Conservation (phyloP, 2,329 filamentous ascomycete species). For the Pyrenochaeta sp. region DNA sequence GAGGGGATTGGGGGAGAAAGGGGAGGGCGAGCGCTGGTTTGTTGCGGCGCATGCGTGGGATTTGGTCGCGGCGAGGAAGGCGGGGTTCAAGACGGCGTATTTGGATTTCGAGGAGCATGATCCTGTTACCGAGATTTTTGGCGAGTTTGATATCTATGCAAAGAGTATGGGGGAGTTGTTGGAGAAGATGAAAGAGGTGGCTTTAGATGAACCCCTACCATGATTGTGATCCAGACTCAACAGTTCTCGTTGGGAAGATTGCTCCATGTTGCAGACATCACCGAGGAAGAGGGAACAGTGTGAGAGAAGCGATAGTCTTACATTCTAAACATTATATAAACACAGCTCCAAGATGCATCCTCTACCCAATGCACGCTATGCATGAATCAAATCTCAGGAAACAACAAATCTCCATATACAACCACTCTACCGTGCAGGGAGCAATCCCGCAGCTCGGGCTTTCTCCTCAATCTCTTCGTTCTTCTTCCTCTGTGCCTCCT, state of each 20-base stretch:
- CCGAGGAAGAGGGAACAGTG: too few relatives aligned
- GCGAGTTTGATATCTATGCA: slow-evolving; percentile 34
- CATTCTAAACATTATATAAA: background rate
- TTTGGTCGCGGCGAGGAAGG: slow-evolving; percentile 25
- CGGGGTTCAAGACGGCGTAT: slow-evolving; percentile 35
- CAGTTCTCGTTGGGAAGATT: too few relatives aligned
- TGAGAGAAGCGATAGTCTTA: too few relatives aligned
- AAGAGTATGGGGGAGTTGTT: slow-evolving; percentile 28
- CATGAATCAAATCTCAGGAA: background rate
- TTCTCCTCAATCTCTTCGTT: slow-evolving; percentile 40
- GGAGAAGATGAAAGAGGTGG: slow-evolving; percentile 21
- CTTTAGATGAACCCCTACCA: slow-evolving; percentile 1
- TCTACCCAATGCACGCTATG: background rate
- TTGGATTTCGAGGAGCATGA: slow-evolving; percentile 33
- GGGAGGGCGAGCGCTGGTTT: slow-evolving; percentile 30
- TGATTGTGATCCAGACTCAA: too few relatives aligned
- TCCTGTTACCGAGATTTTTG: slow-evolving; percentile 31
- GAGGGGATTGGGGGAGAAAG: slow-evolving; percentile 7
- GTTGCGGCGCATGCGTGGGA: slow-evolving; percentile 37
- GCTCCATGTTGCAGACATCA: too few relatives aligned
- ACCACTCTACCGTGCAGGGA: background rate
- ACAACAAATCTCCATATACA: background rate
- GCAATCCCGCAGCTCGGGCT: slow-evolving; percentile 21
- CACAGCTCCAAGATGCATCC: background rate
- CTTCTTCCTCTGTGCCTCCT: slow-evolving; percentile 44